Percentiles rank a stretch among this genome's conserved stretches.
Conservation (phyloP, 2,329 filamentous ascomycete species). For the Penicillium sp. region DNA sequence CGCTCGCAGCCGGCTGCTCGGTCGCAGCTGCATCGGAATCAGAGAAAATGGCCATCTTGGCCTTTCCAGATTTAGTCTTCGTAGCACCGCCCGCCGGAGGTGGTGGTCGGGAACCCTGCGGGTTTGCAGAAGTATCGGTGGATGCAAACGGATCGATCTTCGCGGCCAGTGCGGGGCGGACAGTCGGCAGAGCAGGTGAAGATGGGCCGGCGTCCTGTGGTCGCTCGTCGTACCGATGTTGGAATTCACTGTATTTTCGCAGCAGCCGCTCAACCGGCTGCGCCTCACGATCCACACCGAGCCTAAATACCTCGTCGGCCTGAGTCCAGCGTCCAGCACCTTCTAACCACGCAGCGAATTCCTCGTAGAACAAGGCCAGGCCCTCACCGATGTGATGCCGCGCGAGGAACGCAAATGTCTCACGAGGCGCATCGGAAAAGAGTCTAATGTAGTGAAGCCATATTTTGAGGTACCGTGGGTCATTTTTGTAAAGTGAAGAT, state of each 20-base stretch:
- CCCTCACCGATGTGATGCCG: slow-evolving; percentile 81
- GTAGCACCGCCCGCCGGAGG: slow-evolving; percentile 45
- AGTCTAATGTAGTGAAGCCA: slow-evolving; percentile 93
- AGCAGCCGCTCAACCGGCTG: slow-evolving; percentile 72
- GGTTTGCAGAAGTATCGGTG: slow-evolving; percentile 52
- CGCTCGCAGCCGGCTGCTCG: slow-evolving; percentile 51
- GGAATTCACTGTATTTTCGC: slow-evolving; percentile 89
- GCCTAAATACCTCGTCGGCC: slow-evolving; percentile 86
- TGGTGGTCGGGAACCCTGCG: slow-evolving; percentile 58
- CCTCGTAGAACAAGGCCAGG: slow-evolving; percentile 91
- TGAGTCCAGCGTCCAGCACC: slow-evolving; percentile 76
- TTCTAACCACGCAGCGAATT: slow-evolving; percentile 92
- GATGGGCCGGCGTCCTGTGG: slow-evolving; percentile 63
- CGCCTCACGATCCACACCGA: slow-evolving; percentile 85
- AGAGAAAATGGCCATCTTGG: slow-evolving; percentile 88
- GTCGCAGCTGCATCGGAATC: slow-evolving; percentile 61
- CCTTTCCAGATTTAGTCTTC: slow-evolving; percentile 61
- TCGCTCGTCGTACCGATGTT: slow-evolving; percentile 66
- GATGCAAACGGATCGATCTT: slow-evolving; percentile 77
- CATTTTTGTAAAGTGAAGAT: slow-evolving; percentile 87
- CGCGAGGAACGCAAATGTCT: slow-evolving; percentile 86
- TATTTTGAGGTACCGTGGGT: slow-evolving; percentile 84
- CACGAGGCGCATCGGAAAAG: slow-evolving; percentile 87
- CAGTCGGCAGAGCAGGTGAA: slow-evolving; percentile 78
- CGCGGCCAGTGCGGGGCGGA: slow-evolving; percentile 75